Evolutionary conservation across 2,329 filamentous ascomycete genomes (phyloP).

Genomic region (Trichoderma breve): DNA sequence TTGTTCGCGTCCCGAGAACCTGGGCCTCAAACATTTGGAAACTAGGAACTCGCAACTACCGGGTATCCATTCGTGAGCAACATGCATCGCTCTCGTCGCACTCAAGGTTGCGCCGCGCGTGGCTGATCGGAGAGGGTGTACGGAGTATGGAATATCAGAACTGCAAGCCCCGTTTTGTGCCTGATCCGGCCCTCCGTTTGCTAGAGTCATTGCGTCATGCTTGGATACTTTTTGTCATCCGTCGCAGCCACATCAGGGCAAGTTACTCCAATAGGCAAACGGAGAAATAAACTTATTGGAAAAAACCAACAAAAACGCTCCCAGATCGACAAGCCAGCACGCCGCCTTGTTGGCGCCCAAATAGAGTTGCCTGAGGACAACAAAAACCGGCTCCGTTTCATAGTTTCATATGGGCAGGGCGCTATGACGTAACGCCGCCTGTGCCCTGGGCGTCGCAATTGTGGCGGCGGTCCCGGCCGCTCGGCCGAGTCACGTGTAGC

Average conservation of each 20-base stretch:
- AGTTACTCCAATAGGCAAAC: background rate
- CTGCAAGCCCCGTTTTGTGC: background rate
- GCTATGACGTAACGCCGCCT: constrained; percentile 8
- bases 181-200: background rate
- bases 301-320: background rate
- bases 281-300: background rate
- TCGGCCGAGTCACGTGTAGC: constrained; percentile 16
- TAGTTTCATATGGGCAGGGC: background rate
- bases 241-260: background rate
- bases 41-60: background rate
- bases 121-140: background rate
- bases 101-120: background rate
- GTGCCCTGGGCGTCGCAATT: background rate
- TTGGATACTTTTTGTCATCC: background rate
- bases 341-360: background rate
- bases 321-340: background rate
- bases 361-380: background rate
- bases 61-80: background rate
- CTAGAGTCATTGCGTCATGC: constrained; percentile 6
- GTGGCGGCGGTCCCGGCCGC: constrained; percentile 19
- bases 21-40: background rate
- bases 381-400: background rate
- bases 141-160: background rate
- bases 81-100: background rate
- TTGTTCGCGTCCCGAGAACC: background rate